Evolutionary conservation across 1,139 yeast genomes (phyloP).

Genomic region (Diutina mesorugosa): DNA sequence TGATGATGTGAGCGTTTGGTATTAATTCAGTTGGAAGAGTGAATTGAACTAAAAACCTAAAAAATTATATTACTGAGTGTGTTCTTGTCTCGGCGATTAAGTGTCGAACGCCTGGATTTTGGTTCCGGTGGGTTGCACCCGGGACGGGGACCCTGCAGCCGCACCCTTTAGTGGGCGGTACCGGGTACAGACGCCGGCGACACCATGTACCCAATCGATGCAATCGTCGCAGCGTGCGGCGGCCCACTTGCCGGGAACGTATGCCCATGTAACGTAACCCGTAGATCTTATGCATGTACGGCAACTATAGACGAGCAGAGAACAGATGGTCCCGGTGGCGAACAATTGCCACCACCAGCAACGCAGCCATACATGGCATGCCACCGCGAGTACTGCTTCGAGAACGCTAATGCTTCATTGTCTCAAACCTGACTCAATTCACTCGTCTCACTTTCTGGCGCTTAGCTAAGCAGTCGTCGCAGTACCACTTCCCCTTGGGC

Average conservation of each 20-base stretch:
- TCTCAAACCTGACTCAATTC: background rate
- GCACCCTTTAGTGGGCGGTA: background rate
- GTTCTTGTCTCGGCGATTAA: too few relatives aligned
- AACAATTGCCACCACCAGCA: too few relatives aligned
- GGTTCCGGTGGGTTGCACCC: background rate
- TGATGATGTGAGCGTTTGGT: too few relatives aligned
- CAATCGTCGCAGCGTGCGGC: background rate
- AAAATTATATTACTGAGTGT: too few relatives aligned
- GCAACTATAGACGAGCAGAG: background rate
- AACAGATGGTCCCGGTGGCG: background rate
- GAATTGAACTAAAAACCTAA: too few relatives aligned
- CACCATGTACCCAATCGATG: background rate
- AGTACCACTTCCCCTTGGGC: constrained; percentile 95
- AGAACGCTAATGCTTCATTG: too few relatives aligned
- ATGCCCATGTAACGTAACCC: background rate
- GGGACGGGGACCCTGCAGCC: background rate
- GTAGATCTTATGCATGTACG: background rate
- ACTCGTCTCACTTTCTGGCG: constrained; percentile 17
- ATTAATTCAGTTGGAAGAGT: too few relatives aligned
- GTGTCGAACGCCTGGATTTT: too few relatives aligned
- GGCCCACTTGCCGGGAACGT: background rate
- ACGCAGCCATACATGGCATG: too few relatives aligned
- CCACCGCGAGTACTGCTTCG: too few relatives aligned
- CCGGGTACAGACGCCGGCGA: background rate
- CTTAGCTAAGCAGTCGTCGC: constrained; percentile 66